phyloP scores from a whole-genome alignment of 805 yeast species.

The Lipomyces starkeyi region DNA sequence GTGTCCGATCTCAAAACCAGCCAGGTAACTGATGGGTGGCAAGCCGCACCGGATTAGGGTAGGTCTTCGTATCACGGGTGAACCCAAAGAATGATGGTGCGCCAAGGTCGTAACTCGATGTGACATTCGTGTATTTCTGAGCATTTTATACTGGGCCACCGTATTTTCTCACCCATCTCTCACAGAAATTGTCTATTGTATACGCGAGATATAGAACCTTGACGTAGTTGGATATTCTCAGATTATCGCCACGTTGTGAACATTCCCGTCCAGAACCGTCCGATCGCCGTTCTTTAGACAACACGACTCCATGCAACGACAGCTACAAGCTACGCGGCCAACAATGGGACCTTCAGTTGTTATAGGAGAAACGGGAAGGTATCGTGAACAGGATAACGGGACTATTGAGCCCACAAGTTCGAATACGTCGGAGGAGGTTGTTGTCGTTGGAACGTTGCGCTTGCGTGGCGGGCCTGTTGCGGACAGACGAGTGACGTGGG shows the following conservation, averaged over 20 bases:
- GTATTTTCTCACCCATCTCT: not conserved
- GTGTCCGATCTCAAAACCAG: not conserved
- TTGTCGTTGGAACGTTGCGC: slow-evolving; percentile 29
- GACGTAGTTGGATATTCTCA: not conserved
- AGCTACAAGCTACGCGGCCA: slow-evolving; percentile 16
- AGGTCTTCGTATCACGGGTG: no score
- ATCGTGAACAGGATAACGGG: slow-evolving; percentile 22
- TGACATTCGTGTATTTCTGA: no score
- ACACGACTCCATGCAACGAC: slow-evolving; percentile 22
- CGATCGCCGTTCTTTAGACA: not conserved
- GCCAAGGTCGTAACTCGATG: no score
- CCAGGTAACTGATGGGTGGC: not conserved
- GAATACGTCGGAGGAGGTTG: not conserved
- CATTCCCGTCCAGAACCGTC: not conserved
- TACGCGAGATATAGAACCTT: not conserved
- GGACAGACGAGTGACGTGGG: slow-evolving; percentile 70
- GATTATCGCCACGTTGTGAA: not conserved
- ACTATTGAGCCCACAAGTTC: slow-evolving; percentile 2
- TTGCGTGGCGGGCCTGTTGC: slow-evolving; percentile 34
- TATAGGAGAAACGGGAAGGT: slow-evolving; percentile 19
- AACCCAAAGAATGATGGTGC: no score
- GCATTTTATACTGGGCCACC: not conserved
- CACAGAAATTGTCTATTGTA: not conserved
- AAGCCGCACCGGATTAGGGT: not conserved
- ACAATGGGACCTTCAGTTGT: slow-evolving; percentile 31